phyloP scores from a whole-genome alignment of 2,329 filamentous ascomycete species.

The Ophiostoma sp. region DNA sequence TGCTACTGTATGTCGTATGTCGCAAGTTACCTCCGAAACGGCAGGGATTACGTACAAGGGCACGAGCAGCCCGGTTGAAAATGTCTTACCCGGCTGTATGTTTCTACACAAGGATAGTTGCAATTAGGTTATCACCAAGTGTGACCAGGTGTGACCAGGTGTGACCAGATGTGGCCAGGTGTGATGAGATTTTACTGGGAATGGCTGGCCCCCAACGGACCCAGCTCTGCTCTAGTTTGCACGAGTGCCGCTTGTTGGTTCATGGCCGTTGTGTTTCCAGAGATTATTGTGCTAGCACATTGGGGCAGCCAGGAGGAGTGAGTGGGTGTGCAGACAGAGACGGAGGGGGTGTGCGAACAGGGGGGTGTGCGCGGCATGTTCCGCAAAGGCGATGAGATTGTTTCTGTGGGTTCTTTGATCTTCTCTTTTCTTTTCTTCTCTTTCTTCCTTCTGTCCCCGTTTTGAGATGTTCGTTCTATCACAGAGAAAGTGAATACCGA shows the following conservation, averaged over 20 bases:
- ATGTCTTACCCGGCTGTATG: neutral
- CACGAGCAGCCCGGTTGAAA: neutral
- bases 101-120: neutral
- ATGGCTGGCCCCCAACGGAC: neutral
- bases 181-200: neutral
- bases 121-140: neutral
- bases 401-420: neutral
- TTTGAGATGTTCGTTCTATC: too few relatives aligned
- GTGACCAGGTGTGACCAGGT: neutral
- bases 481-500: too few relatives aligned
- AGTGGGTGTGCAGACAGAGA: neutral
- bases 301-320: too few relatives aligned
- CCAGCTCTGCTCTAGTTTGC: neutral
- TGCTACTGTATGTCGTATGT: neutral
- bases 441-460: neutral
- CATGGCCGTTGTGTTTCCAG: neutral
- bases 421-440: too few relatives aligned
- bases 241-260: neutral
- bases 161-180: neutral
- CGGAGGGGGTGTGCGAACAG: too few relatives aligned
- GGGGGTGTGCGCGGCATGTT: neutral
- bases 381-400: neutral
- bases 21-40: neutral
- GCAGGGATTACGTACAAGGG: neutral
- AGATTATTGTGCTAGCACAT: neutral